Percentiles rank a stretch among this genome's conserved stretches.
phyloP scores from a whole-genome alignment of 768 basidiomycete species.

The Boletus rubescentipes region DNA sequence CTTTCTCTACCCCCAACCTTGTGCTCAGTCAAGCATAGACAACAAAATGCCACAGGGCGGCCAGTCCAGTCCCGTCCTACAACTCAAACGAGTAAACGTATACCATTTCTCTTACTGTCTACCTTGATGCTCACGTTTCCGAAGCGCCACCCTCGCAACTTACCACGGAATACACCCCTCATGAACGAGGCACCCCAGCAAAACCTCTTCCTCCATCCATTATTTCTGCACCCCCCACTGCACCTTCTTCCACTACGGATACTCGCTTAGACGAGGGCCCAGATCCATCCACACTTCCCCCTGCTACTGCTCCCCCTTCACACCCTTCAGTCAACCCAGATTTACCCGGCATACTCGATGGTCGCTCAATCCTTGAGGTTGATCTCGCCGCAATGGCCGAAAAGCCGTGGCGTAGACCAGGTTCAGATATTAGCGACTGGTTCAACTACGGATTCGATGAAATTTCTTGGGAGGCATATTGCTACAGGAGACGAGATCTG shows the following conservation, averaged over 20 bases:
- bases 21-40: conserved; percentile 26
- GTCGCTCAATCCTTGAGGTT: conserved; percentile 80
- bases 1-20: neutral
- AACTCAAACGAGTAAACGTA: conserved; percentile 35
- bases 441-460: conserved; percentile 99
- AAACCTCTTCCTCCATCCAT: conserved; percentile 24
- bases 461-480: conserved; percentile 91
- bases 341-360: conserved; percentile 63
- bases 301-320: conserved; percentile 70
- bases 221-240: conserved; percentile 21
- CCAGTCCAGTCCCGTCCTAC: conserved; percentile 30
- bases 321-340: conserved; percentile 77
- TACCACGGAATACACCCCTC: conserved; percentile 82
- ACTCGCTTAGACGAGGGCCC: conserved; percentile 46
- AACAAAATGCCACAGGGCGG: conserved; percentile 34
- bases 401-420: conserved; percentile 90
- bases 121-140: conserved; percentile 6
- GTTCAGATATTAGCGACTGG: conserved; percentile 94
- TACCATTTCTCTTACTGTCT: neutral
- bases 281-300: conserved; percentile 64
- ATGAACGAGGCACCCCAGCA: conserved; percentile 54
- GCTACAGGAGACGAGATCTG: conserved; percentile 76
- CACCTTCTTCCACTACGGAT: conserved; percentile 21
- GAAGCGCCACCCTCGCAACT: conserved; percentile 51
- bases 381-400: conserved; percentile 73